phyloP scores from a whole-genome alignment of 148 eudicot species.

The Chenopodium suecicum region DNA sequence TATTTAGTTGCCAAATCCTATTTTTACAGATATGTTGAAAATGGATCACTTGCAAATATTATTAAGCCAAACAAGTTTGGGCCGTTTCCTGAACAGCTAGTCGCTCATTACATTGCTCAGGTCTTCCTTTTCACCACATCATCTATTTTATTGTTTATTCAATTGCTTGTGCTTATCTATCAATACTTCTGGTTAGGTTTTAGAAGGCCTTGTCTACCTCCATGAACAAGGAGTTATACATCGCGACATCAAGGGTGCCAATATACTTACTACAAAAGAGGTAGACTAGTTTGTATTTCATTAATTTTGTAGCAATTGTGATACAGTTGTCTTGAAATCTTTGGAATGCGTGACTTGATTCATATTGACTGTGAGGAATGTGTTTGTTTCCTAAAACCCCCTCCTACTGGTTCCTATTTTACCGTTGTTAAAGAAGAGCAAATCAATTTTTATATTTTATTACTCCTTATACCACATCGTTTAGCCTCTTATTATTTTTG shows the following conservation, averaged over 20 bases:
- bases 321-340: background rate
- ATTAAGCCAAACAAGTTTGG: conserved; percentile 99
- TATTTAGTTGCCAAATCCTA: conserved; percentile 14
- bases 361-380: background rate
- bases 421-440: too few species aligned
- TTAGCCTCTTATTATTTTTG: too few species aligned
- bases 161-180: conserved; percentile 15
- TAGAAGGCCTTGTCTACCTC: conserved; percentile 98
- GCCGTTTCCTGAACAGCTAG: conserved; percentile 97
- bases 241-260: conserved; percentile 99
- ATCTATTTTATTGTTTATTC: conserved; percentile 1
- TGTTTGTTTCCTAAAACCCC: background rate
- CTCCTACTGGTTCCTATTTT: background rate
- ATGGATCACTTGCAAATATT: conserved; percentile 98
- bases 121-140: conserved; percentile 34
- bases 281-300: conserved; percentile 30
- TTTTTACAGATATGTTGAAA: conserved; percentile 81
- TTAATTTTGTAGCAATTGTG: background rate
- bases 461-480: background rate
- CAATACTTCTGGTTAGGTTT: conserved; percentile 43
- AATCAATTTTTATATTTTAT: too few species aligned
- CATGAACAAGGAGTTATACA: conserved; percentile 99
- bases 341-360: background rate
- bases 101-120: conserved; percentile 96
- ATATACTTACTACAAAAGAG: conserved; percentile 98